phyloP scores from a whole-genome alignment of 2,329 filamentous ascomycete genomes.

The Colletotrichum plurivorum region DNA sequence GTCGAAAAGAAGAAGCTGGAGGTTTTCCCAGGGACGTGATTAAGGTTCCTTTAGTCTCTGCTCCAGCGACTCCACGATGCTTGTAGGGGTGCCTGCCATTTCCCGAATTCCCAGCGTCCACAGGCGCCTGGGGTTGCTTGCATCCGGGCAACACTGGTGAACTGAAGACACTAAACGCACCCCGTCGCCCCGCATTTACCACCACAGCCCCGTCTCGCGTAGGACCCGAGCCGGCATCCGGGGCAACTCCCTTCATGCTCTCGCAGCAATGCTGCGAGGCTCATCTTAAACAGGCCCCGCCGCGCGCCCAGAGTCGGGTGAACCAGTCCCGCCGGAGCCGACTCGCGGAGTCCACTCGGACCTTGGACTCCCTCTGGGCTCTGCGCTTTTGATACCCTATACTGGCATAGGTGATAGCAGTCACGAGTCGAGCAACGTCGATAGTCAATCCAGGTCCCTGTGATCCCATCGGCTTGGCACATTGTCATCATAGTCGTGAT shows the following conservation, averaged over 20 bases:
- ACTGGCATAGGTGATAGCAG: too few species aligned
- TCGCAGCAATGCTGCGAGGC: neutral
- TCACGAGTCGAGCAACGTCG: too few species aligned
- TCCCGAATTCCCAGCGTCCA: too few species aligned
- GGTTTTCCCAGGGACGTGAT: neutral
- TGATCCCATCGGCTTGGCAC: neutral
- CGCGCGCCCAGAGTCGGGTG: neutral
- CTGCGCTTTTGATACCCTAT: too few species aligned
- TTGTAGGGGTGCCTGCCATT: too few species aligned
- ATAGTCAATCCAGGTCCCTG: too few species aligned
- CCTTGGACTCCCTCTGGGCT: neutral
- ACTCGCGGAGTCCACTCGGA: neutral
- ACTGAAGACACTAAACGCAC: too few species aligned
- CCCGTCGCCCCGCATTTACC: conserved; percentile 1
- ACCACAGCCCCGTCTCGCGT: conserved; percentile 26
- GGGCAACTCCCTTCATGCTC: conserved; percentile 8
- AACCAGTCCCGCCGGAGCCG: conserved; percentile 28
- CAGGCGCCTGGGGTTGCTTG: too few species aligned
- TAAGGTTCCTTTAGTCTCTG: conserved; percentile 13
- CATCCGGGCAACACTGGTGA: too few species aligned
- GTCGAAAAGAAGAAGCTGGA: conserved; percentile 19
- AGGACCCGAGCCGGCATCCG: conserved; percentile 29
- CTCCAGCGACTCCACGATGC: neutral
- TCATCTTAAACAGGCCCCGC: neutral
- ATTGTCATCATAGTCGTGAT: neutral